A percentile compares a stretch with the other conserved stretches of the same genome.
phyloP scores from a whole-genome alignment of 225 moss, liverwort and hornwort species.

The Lunularia cruciata region DNA sequence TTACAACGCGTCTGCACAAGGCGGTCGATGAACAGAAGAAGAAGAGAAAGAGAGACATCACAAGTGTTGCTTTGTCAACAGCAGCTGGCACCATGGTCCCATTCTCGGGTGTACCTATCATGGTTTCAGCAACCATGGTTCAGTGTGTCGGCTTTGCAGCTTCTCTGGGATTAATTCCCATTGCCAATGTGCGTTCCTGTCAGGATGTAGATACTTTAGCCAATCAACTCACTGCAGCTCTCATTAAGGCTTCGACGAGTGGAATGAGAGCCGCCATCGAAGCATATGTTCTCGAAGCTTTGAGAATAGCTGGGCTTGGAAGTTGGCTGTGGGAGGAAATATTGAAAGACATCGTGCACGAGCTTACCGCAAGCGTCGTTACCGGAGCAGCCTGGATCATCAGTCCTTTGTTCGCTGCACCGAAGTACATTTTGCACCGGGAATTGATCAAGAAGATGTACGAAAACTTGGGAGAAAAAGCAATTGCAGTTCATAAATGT shows the following conservation, averaged over 20 bases:
- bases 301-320: slow-evolving; percentile 23
- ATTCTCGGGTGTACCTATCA: slow-evolving; percentile 46
- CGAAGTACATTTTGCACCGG: slow-evolving; percentile 54
- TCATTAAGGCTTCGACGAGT: slow-evolving; percentile 32
- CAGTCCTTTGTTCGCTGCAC: slow-evolving; percentile 37
- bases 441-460: slow-evolving; percentile 54
- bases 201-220: slow-evolving; percentile 35
- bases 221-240: slow-evolving; percentile 37
- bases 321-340: slow-evolving; percentile 52
- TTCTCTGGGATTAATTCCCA: slow-evolving; percentile 46
- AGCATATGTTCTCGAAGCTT: slow-evolving; percentile 39
- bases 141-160: slow-evolving; percentile 47
- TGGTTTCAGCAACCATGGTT: slow-evolving; percentile 52
- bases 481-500: slow-evolving; percentile 32
- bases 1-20: slow-evolving; percentile 32
- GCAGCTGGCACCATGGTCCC: slow-evolving; percentile 38
- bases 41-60: slow-evolving; percentile 46
- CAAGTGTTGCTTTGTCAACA: slow-evolving; percentile 34
- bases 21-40: slow-evolving; percentile 29
- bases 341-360: slow-evolving; percentile 29
- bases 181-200: slow-evolving; percentile 43
- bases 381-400: slow-evolving; percentile 45
- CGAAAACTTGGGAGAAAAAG: slow-evolving; percentile 46
- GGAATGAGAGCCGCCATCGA: slow-evolving; percentile 48
- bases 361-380: slow-evolving; percentile 34